phyloP scores from a whole-genome alignment of 2,329 filamentous ascomycete species.

The Talaromyces rugulosus region DNA sequence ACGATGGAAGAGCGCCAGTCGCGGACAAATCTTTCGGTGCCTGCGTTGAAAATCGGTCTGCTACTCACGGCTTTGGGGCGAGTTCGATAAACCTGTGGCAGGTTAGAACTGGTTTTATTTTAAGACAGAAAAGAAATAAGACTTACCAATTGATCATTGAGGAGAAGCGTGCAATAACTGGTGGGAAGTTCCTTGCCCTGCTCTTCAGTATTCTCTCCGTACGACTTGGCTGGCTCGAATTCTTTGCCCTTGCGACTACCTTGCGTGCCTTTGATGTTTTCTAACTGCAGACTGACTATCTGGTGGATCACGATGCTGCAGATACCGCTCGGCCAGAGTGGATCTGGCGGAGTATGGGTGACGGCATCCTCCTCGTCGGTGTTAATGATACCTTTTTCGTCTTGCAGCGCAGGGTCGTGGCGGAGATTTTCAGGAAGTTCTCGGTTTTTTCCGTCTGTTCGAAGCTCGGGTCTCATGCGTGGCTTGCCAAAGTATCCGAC shows the following conservation, averaged over 20 bases:
- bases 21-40: constrained; percentile 85
- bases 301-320: constrained; percentile 86
- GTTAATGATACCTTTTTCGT: constrained; percentile 77
- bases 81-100: constrained; percentile 73
- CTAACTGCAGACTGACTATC: constrained; percentile 90
- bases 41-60: constrained; percentile 95
- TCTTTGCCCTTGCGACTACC: constrained; percentile 80
- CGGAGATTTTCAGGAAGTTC: constrained; percentile 69
- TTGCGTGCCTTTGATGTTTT: constrained; percentile 79
- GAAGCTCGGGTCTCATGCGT: constrained; percentile 75
- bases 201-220: constrained; percentile 83
- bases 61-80: constrained; percentile 88
- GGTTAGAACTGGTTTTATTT: constrained; percentile 9
- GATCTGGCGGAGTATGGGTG: constrained; percentile 84
- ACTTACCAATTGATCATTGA: constrained; percentile 75
- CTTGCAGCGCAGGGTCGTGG: constrained; percentile 72
- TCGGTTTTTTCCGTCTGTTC: constrained; percentile 81
- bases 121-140: not conserved
- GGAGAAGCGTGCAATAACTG: constrained; percentile 86
- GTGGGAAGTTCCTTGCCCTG: constrained; percentile 74
- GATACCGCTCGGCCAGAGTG: constrained; percentile 91
- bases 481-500: constrained; percentile 94
- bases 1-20: constrained; percentile 88
- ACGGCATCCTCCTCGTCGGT: constrained; percentile 76
- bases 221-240: constrained; percentile 80